phyloP scores from a whole-genome alignment of 2,329 filamentous ascomycete genomes.

The Diplocarpon rosae region DNA sequence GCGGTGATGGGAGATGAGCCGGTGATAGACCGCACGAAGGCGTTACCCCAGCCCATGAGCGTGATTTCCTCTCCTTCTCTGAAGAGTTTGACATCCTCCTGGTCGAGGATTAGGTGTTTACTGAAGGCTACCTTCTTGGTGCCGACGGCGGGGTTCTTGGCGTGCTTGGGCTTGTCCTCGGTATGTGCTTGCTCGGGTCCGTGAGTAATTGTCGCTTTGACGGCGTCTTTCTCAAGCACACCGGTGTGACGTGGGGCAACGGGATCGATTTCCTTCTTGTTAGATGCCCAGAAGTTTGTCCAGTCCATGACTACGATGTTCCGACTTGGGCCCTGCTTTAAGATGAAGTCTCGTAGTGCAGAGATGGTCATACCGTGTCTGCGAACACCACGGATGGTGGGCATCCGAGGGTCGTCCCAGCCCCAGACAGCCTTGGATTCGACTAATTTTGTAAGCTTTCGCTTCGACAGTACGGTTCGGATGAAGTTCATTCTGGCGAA shows the following conservation, averaged over 20 bases:
- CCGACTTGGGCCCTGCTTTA: slow-evolving; percentile 73
- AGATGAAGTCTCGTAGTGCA: slow-evolving; percentile 71
- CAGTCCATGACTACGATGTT: slow-evolving; percentile 80
- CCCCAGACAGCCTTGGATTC: slow-evolving; percentile 66
- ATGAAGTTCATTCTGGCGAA: slow-evolving; percentile 80
- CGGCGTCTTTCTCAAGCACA: slow-evolving; percentile 57
- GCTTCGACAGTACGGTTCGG: slow-evolving; percentile 72
- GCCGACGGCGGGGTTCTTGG: slow-evolving; percentile 78
- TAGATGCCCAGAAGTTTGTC: slow-evolving; percentile 57
- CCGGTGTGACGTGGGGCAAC: slow-evolving; percentile 64
- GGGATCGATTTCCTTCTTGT: slow-evolving; percentile 78
- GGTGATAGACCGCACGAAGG: slow-evolving; percentile 59
- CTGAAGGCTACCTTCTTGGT: slow-evolving; percentile 78
- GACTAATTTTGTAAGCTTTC: slow-evolving; percentile 76
- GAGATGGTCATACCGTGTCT: slow-evolving; percentile 70
- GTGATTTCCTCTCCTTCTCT: slow-evolving; percentile 84
- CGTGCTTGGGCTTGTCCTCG: slow-evolving; percentile 75
- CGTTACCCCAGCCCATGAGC: slow-evolving; percentile 94
- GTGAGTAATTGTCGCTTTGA: slow-evolving; percentile 59
- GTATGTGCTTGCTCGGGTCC: slow-evolving; percentile 49
- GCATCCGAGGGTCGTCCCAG: slow-evolving; percentile 83
- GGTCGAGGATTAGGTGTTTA: slow-evolving; percentile 67
- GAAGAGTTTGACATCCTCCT: slow-evolving; percentile 74
- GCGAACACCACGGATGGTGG: slow-evolving; percentile 69
- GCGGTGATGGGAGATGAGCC: slow-evolving; percentile 50